Percentiles rank a stretch among this genome's conserved stretches.
phyloP scores from a whole-genome alignment of 2,329 filamentous ascomycete genomes.

The Fusarium continuum region DNA sequence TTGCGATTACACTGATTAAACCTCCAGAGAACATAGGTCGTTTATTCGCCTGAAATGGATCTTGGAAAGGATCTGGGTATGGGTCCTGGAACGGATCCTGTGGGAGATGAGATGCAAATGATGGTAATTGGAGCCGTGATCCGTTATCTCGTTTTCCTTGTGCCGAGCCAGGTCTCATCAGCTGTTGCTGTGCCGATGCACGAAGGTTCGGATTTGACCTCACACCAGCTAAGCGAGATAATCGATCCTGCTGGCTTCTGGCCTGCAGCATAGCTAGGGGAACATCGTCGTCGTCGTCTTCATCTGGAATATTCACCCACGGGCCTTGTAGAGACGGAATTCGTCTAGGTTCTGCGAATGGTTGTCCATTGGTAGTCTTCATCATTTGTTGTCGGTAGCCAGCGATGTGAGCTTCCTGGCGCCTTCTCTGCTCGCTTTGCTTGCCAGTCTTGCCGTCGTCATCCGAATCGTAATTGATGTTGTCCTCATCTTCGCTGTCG shows the following conservation, averaged over 20 bases:
- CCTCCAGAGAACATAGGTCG: constrained; percentile 24
- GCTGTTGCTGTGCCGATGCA: constrained; percentile 16
- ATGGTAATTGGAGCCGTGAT: constrained; percentile 15
- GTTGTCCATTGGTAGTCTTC: constrained; percentile 25
- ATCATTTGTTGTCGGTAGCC: constrained; percentile 33
- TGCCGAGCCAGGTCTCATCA: constrained; percentile 29
- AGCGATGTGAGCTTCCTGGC: constrained; percentile 28
- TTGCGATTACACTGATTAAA: constrained; percentile 24
- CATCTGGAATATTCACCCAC: not conserved
- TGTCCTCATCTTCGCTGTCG: constrained; percentile 16
- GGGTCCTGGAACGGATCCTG: constrained; percentile 31
- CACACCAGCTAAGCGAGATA: constrained; percentile 7
- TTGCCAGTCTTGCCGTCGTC: constrained; percentile 1
- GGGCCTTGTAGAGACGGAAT: constrained; percentile 9
- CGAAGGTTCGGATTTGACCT: constrained; percentile 31
- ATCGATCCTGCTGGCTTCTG: not conserved
- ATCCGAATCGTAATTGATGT: constrained; percentile 30
- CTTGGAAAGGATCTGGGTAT: not conserved
- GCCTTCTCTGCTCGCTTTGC: constrained; percentile 13
- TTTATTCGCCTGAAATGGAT: not conserved
- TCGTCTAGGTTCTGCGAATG: not conserved
- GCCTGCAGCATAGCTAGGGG: constrained; percentile 28
- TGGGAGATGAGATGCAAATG: constrained; percentile 22
- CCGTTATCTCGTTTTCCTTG: not conserved
- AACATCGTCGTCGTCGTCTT: constrained; percentile 25